Evolutionary conservation across 495 filamentous ascomycete species (phyloP), one percentile per base, ranked within the genome.

Genomic region (Cercophora scortea): DNA sequence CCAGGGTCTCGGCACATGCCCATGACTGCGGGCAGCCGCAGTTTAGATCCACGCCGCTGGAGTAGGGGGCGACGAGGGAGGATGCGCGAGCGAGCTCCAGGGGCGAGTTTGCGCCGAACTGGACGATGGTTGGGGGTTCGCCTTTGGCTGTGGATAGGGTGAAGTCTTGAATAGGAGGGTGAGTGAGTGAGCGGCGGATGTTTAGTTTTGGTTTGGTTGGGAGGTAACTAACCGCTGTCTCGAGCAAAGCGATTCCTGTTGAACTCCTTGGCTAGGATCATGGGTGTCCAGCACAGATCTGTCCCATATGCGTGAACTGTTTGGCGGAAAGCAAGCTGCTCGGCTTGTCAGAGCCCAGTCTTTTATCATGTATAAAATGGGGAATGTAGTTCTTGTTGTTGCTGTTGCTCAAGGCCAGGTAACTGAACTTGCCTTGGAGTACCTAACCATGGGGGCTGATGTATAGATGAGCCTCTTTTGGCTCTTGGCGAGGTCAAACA

Each of bases 251-350:
- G 53, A 57, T 69, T 80, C 19, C 83, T 71, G 60, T 83, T 82
- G 61, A 86, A 87, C 65, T 87, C 83, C 59, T 86, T 86, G 42
- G 83, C 82, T 33, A 87, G 68, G 55, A 86, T 81, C 83, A 87
- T 87, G 39, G 83, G 83, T 7, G 83, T 86, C 72, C 83, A 86
- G 54, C 77, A 78, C 16, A 87, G 62, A 59, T 86, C 83, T 13
- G 79, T 77, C 35, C 74, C 75, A 61, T 82, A 85, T 32, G 76
- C 66, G 40, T 75, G 69, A 4, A 80, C 75, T 0, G 83, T 80
- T 46, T 81, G 73, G 44, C 83, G 76, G 59, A 87, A 86, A 52
- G 83, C 82, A 7, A 87, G 72, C 73, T 79, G 43, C 10, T 25
- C 13, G 13, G 32, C 8, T 47, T 5, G 39, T 50, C 39, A 50